Evolutionary conservation across 495 filamentous ascomycete species (phyloP).

Genomic region (Penicillium turbatum): DNA sequence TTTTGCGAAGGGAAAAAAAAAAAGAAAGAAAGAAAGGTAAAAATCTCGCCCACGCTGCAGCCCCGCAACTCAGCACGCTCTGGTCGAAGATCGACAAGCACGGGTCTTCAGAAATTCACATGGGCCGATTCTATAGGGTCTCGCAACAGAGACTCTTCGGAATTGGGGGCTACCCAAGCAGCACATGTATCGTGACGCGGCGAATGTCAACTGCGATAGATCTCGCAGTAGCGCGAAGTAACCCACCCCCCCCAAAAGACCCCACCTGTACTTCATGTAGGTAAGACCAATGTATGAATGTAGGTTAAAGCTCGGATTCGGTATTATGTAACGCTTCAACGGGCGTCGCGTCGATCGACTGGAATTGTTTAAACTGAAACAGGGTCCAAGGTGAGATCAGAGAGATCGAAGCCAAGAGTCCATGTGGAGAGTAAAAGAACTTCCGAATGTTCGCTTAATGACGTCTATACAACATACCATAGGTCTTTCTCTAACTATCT

Average conservation of each 20-base stretch:
- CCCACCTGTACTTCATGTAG: no score
- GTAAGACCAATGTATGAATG: background rate
- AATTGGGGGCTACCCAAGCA: conserved; percentile 5
- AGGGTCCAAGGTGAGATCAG: conserved; percentile 25
- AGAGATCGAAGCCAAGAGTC: conserved; percentile 1
- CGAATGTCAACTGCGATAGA: conserved; percentile 17
- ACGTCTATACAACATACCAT: no score
- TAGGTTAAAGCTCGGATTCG: no score
- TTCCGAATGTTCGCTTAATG: background rate
- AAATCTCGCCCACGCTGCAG: background rate
- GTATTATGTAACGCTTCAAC: conserved; percentile 12
- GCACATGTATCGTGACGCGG: conserved; percentile 18
- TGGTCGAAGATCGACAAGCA: conserved; percentile 21
- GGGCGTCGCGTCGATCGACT: conserved; percentile 15
- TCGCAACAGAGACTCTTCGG: conserved; percentile 2
- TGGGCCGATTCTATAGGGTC: conserved; percentile 11
- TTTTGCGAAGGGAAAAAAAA: conserved; percentile 5
- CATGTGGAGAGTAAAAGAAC: background rate
- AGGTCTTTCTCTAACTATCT: no score
- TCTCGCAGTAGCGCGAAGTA: conserved; percentile 14
- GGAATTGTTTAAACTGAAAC: conserved; percentile 16
- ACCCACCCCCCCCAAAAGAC: background rate
- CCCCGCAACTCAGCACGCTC: conserved; percentile 16
- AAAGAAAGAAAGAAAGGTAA: background rate
- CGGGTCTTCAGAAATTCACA: conserved; percentile 1